Percentiles rank a stretch among this genome's conserved stretches.
Conservation (phyloP, 1,284 basidiomycete species). For the Heterobasidion occidentale region DNA sequence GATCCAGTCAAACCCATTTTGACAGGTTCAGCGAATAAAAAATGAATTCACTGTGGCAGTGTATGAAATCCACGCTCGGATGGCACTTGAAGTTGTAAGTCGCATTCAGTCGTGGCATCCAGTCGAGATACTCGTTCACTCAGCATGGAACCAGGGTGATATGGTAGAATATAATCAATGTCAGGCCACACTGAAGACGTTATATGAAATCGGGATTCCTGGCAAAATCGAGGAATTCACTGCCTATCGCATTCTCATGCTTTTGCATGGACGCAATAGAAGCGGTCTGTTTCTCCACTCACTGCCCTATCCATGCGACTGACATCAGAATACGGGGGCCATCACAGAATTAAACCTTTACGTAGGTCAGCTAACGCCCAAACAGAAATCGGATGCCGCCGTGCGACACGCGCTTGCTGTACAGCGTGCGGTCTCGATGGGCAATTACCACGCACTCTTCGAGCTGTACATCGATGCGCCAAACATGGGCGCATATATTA, state of each 20-base stretch:
- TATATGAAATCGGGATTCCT: constrained; percentile 89
- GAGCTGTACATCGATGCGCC: constrained; percentile 79
- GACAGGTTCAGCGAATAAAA: constrained; percentile 97
- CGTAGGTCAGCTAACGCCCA: constrained; percentile 90
- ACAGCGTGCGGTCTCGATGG: constrained; percentile 82
- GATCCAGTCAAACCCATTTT: constrained; percentile 11
- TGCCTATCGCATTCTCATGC: constrained; percentile 95
- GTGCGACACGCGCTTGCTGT: constrained; percentile 89
- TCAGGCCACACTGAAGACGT: constrained; percentile 82
- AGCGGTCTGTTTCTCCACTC: constrained; percentile 55
- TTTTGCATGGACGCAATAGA: constrained; percentile 90
- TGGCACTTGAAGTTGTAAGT: constrained; percentile 88
- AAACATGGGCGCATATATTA: constrained; percentile 98
- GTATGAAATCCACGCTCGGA: constrained; percentile 97
- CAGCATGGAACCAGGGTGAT: constrained; percentile 58
- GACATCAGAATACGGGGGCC: constrained; percentile 2
- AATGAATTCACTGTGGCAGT: constrained; percentile 97
- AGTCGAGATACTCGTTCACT: constrained; percentile 7
- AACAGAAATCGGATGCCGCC: constrained; percentile 74
- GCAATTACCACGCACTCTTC: constrained; percentile 94
- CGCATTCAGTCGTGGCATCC: constrained; percentile 1
- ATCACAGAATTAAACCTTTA: constrained; percentile 84
- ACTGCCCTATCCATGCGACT: not conserved
- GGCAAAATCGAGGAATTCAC: constrained; percentile 94
- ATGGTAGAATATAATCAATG: constrained; percentile 99